phyloP scores from a whole-genome alignment of 169 alveolate genomes.

The Fabrea salina region DNA sequence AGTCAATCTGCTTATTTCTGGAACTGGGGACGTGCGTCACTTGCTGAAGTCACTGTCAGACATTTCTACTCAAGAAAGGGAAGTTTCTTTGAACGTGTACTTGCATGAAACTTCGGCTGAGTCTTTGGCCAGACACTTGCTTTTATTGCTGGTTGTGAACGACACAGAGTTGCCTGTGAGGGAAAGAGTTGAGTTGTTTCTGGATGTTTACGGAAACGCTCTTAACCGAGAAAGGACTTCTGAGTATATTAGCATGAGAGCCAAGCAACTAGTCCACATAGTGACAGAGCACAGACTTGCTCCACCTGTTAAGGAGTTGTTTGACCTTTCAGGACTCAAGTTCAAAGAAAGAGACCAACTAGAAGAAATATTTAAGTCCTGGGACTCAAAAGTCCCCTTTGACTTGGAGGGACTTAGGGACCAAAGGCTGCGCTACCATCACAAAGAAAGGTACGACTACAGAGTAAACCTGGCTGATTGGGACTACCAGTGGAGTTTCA shows the following conservation, averaged over 20 bases:
- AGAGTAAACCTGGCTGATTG: constrained; percentile 79
- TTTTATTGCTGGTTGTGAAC: constrained; percentile 66
- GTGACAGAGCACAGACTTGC: constrained; percentile 66
- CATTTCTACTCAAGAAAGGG: neutral
- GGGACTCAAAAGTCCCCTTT: constrained; percentile 60
- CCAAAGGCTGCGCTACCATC: constrained; percentile 72
- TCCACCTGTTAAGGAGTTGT: constrained; percentile 50
- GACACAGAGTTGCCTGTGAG: constrained; percentile 60
- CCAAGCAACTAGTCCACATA: constrained; percentile 50
- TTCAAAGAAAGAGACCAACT: constrained; percentile 79
- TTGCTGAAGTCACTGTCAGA: constrained; percentile 60
- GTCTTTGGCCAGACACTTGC: constrained; percentile 68
- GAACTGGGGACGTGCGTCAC: constrained; percentile 76
- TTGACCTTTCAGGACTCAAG: constrained; percentile 63
- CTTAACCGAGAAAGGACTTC: constrained; percentile 67
- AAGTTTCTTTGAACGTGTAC: constrained; percentile 57
- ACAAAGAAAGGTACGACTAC: constrained; percentile 78
- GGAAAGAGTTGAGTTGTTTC: constrained; percentile 62
- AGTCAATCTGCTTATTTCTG: constrained; percentile 61
- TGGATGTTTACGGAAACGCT: constrained; percentile 72
- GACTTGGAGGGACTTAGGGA: constrained; percentile 76
- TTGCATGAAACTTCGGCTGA: constrained; percentile 76
- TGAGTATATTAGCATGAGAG: constrained; percentile 50
- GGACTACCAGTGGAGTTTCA: constrained; percentile 76
- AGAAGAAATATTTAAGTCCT: constrained; percentile 65